These are phyloP conservation scores for Hortaea sp. DNA, from an alignment of 2,329 filamentous ascomycete genomes.

Conservation along the genomic window DNA sequence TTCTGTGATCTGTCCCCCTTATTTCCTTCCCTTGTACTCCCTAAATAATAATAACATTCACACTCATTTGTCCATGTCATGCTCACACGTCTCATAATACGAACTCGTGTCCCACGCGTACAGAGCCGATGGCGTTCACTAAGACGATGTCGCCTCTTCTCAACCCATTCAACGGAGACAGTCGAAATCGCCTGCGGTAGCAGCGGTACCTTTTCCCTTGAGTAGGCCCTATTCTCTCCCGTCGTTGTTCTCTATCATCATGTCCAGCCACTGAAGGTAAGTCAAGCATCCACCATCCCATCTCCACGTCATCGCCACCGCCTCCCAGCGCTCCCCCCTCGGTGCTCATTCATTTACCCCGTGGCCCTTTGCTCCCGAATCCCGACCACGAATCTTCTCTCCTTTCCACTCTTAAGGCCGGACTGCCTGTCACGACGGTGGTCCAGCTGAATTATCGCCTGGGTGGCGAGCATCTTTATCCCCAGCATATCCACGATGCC, in stretches of 20 bases:
- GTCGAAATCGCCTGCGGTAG: slow-evolving; percentile 1
- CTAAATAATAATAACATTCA: too few species aligned
- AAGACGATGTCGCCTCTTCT: not conserved
- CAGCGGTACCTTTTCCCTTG: slow-evolving; percentile 3
- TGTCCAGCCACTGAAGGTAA: not conserved
- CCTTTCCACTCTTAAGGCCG: slow-evolving; percentile 24
- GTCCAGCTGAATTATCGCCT: slow-evolving; percentile 38
- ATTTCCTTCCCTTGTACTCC: too few species aligned
- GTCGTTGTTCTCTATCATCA: not conserved
- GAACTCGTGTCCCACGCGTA: too few species aligned
- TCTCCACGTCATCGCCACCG: too few species aligned
- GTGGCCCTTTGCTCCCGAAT: slow-evolving; percentile 28
- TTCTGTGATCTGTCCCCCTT: not conserved
- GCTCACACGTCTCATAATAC: too few species aligned
- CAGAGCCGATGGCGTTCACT: too few species aligned
- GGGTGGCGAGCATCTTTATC: slow-evolving; percentile 28
- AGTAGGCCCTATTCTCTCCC: not conserved
- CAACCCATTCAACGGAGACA: not conserved
- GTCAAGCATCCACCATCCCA: not conserved
- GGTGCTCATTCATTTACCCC: slow-evolving; percentile 32
- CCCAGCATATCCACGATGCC: slow-evolving; percentile 39
- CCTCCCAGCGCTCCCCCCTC: slow-evolving; percentile 1
- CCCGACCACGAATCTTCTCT: slow-evolving; percentile 22
- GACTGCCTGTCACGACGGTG: slow-evolving; percentile 28
- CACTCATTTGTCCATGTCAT: too few species aligned